phyloP scores from a whole-genome alignment of 176 grass and related monocot species.

The Cymbopogon citratus region DNA sequence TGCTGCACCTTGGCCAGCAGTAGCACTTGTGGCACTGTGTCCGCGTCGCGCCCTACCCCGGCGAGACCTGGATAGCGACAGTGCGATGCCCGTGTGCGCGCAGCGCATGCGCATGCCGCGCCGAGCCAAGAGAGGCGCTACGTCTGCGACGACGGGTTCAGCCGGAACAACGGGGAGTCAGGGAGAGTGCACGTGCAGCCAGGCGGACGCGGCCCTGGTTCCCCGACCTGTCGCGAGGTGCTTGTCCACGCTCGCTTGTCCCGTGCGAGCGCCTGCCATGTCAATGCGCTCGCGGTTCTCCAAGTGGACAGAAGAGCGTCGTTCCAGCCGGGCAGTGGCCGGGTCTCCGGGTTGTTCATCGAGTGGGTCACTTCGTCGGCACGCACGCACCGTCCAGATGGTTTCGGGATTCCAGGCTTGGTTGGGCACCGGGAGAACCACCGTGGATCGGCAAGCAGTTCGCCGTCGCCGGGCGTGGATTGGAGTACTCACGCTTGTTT shows the following conservation, averaged over 20 bases:
- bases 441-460: background rate
- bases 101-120: background rate
- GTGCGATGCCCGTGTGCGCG: background rate
- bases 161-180: background rate
- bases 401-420: background rate
- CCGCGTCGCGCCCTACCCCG: background rate
- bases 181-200: background rate
- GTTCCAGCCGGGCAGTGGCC: background rate
- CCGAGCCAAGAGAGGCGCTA: background rate
- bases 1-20: background rate
- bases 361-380: background rate
- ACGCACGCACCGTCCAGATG: background rate
- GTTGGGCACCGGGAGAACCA: background rate
- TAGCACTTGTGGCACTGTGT: background rate
- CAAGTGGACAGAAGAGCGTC: slow-evolving; percentile 19
- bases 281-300: slow-evolving; percentile 14
- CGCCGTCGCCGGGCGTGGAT: background rate
- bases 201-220: background rate
- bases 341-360: background rate
- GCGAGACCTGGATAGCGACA: background rate
- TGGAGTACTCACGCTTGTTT: background rate
- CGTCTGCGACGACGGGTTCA: background rate
- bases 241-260: slow-evolving; percentile 19
- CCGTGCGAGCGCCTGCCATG: background rate
- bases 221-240: background rate